These are phyloP conservation scores for Trypanosoma avium DNA, from an alignment of 208 protist species.

Conservation along the genomic window DNA sequence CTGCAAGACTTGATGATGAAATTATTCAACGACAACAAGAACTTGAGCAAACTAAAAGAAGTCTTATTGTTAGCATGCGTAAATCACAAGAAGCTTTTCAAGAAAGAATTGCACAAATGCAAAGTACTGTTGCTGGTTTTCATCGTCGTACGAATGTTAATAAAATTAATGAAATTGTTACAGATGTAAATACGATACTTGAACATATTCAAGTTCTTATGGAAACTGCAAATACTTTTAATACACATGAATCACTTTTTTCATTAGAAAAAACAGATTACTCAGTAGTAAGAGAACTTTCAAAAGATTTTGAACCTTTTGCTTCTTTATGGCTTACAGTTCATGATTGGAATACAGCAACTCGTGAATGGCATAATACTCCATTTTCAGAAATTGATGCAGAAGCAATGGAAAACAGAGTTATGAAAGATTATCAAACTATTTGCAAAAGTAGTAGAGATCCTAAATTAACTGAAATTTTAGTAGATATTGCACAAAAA, in stretches of 20 bases:
- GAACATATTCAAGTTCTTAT: conserved; percentile 85
- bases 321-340: conserved; percentile 94
- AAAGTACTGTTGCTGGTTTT: conserved; percentile 83
- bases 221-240: conserved; percentile 90
- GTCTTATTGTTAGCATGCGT: conserved; percentile 79
- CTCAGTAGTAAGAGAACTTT: conserved; percentile 76
- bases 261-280: conserved; percentile 94
- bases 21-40: conserved; percentile 90
- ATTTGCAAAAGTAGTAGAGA: conserved; percentile 88
- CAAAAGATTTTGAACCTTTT: conserved; percentile 96
- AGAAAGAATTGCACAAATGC: conserved; percentile 69
- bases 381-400: conserved; percentile 88
- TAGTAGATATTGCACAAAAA: conserved; percentile 87
- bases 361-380: conserved; percentile 81
- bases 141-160: conserved; percentile 85
- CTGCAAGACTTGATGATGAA: conserved; percentile 83
- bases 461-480: conserved; percentile 75
- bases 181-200: conserved; percentile 81
- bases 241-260: conserved; percentile 95
- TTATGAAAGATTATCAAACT: conserved; percentile 67
- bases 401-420: conserved; percentile 88
- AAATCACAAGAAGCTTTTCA: conserved; percentile 85
- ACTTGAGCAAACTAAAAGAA: conserved; percentile 91
- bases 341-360: conserved; percentile 81
- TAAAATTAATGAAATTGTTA: conserved; percentile 87